Conservation (phyloP, 2,329 filamentous ascomycete species). For the Rhynchosporium agropyri region DNA sequence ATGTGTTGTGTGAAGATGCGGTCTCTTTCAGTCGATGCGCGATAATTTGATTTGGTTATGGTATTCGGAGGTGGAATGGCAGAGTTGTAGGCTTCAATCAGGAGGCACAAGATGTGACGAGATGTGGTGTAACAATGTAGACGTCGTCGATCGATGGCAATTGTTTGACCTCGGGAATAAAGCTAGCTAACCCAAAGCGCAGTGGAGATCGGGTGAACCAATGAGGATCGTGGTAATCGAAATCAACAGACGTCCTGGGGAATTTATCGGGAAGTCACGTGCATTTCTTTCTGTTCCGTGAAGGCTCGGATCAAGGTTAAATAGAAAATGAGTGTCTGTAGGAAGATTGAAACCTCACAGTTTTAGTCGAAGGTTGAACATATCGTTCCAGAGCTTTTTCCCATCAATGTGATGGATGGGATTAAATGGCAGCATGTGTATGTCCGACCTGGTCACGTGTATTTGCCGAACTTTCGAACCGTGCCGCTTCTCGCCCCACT, state of each 20-base stretch:
- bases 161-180: conserved; percentile 30
- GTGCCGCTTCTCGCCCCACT: no score
- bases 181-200: conserved; percentile 11
- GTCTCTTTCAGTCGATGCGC: conserved; percentile 16
- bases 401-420: no score
- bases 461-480: no score
- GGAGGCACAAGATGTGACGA: background rate
- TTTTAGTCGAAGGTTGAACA: no score
- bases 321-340: no score
- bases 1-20: background rate
- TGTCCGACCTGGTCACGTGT: no score
- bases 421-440: no score
- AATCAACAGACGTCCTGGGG: conserved; percentile 5
- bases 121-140: conserved; percentile 14
- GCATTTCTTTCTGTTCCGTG: background rate
- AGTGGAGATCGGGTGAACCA: conserved; percentile 10
- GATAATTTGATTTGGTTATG: background rate
- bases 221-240: conserved; percentile 12
- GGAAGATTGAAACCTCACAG: no score
- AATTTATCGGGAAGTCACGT: conserved; percentile 18
- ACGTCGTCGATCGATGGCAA: conserved; percentile 26
- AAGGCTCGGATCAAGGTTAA: no score
- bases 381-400: no score
- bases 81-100: conserved; percentile 20
- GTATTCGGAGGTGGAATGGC: background rate